Evolutionary conservation across 1,139 yeast species (phyloP), one percentile per base, ranked within the genome.

Genomic region (Magnusiomyces suaveolens): DNA sequence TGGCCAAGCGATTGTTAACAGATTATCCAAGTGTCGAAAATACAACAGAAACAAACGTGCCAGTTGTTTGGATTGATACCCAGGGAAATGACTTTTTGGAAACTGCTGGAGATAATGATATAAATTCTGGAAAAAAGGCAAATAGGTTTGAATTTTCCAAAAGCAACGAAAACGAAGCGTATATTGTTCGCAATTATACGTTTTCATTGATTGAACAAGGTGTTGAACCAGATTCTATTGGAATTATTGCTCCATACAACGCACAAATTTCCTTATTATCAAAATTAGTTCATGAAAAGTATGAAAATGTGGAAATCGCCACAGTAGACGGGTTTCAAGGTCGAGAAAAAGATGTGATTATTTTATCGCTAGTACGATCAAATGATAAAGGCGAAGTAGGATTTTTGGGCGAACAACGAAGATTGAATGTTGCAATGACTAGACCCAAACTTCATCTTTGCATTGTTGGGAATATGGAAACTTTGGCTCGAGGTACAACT

Each of bases 281-380:
- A 57, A 77, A 74, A 53, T 62, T 72, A 24, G 50, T 63, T 18
- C 58, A 61, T 21, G 67, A 66, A 18, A 75, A 76, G 3, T 76
- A 76, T 59, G 83, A 84, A 38, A 77, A 76, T 2, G 69, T 92
- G 52, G 96, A 88, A 63, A 82, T 88, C 48, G 85, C 92, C 47
- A 86, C 92, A 0, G 89, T 88, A n/a, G 89, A 87, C 69, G 95
- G 94, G 21, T 89, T 86, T 65, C 97, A 89, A 70, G 97, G 97
- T 0, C 75, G 96, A 56, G 97, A 89, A 66, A 89, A 89, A 65
- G 95, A 89, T 57, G 83, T 87, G 29, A 84, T 89, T 2, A 76
- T 89, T 1, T 75, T 89, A n/a, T 80, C 95, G 0, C 68, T 89
- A 56, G 96, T 88, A 1, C 73, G 96, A 53, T 84, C 94, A 18